Evolutionary conservation across 2,329 filamentous ascomycete species (phyloP).

Genomic region (Helotiales sp.): DNA sequence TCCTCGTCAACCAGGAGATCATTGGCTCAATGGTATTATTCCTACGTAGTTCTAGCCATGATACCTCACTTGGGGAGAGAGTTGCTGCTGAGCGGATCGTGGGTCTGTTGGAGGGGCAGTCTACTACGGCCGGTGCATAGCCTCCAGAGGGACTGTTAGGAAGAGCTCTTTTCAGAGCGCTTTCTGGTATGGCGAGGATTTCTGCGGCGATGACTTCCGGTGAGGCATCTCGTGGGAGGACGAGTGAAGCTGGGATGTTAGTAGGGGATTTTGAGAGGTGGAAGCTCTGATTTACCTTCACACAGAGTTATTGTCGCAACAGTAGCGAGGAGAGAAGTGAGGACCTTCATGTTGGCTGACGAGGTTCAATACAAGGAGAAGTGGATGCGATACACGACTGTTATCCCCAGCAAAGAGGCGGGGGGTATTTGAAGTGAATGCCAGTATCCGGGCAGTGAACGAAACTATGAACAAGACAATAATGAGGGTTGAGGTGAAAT

Average conservation of each 20-base stretch:
- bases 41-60: slow-evolving; percentile 75
- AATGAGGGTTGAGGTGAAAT: neutral
- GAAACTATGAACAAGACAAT: neutral
- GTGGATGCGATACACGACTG: neutral
- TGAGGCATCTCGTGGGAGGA: slow-evolving; percentile 36
- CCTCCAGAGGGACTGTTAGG: slow-evolving; percentile 55
- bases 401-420: neutral
- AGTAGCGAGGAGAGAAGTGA: slow-evolving; percentile 5
- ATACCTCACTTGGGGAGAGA: slow-evolving; percentile 71
- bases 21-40: slow-evolving; percentile 77
- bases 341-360: slow-evolving; percentile 2
- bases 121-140: slow-evolving; percentile 72
- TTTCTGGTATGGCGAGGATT: slow-evolving; percentile 30
- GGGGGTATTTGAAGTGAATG: neutral
- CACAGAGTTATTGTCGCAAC: slow-evolving; percentile 7
- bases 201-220: slow-evolving; percentile 34
- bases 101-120: slow-evolving; percentile 74
- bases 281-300: slow-evolving; percentile 6
- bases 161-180: slow-evolving; percentile 37
- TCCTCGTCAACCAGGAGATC: slow-evolving; percentile 70
- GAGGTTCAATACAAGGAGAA: neutral
- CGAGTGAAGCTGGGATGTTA: slow-evolving; percentile 16
- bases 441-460: neutral
- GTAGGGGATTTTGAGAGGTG: neutral
- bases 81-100: slow-evolving; percentile 65